These are phyloP conservation scores for Pichia terricola DNA, from an alignment of 1,139 yeast genomes.

Conservation along the genomic window DNA sequence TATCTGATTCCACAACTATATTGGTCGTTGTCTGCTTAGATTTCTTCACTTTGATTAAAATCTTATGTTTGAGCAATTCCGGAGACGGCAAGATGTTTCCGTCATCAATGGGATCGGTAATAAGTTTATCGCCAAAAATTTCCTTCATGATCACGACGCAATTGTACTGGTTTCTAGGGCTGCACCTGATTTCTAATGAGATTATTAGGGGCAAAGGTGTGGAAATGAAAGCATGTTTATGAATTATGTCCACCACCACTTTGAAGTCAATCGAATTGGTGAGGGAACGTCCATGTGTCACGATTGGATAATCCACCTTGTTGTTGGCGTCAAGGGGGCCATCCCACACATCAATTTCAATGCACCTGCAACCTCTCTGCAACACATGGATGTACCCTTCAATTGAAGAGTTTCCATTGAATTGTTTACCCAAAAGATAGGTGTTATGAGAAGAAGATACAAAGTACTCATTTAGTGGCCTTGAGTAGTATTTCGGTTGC, in stretches of 20 bases:
- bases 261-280: slow-evolving; percentile 63
- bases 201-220: slow-evolving; percentile 78
- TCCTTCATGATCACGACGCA: slow-evolving; percentile 45
- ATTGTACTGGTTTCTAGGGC: slow-evolving; percentile 48
- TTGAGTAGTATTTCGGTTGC: slow-evolving; percentile 35
- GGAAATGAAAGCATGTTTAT: slow-evolving; percentile 76
- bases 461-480: slow-evolving; percentile 76
- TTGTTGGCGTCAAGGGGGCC: slow-evolving; percentile 28
- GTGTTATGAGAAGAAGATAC: slow-evolving; percentile 95
- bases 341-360: slow-evolving; percentile 96
- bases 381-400: slow-evolving; percentile 87
- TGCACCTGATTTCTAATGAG: slow-evolving; percentile 83
- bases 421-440: slow-evolving; percentile 77
- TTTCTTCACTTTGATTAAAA: slow-evolving; percentile 68
- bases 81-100: slow-evolving; percentile 57
- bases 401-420: slow-evolving; percentile 83
- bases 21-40: slow-evolving; percentile 5
- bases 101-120: slow-evolving; percentile 31
- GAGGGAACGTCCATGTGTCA: slow-evolving; percentile 80
- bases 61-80: slow-evolving; percentile 50
- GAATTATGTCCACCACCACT: slow-evolving; percentile 63
- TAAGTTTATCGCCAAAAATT: slow-evolving; percentile 49
- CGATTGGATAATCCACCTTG: slow-evolving; percentile 50
- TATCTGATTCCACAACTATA: slow-evolving; percentile 3
- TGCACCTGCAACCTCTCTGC: slow-evolving; percentile 86